Base-by-base conservation (phyloP, 345 rosid species). In the Turnera subulata region DNA sequence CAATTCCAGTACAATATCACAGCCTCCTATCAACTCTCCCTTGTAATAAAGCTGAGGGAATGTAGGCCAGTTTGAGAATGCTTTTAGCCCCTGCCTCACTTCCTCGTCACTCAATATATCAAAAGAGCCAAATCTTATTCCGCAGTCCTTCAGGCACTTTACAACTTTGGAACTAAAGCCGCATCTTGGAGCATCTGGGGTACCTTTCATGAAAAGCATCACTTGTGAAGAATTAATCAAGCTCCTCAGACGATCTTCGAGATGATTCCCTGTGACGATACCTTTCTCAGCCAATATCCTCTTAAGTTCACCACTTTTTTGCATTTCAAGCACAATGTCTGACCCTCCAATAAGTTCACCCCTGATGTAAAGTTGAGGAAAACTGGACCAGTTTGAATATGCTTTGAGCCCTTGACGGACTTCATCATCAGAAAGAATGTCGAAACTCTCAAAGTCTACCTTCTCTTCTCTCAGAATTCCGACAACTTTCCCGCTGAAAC, bases 151-250 rank as follows among this genome's bases (percentile, higher is more conserved):
- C 48, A 90, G 64, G 9, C 96, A 84, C 44, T 81, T 88, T 47
- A 88, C 95, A 32, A 90, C 99, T 74, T 85, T 85, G 50, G 99
- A 90, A 73, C 97, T 87, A 58, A 90, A 94, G 50, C 99, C 99
- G 5, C 99, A 90, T 65, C 77, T 73, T 0, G 99, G 97, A 56
- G 81, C 83, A 65, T 88, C 95, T 0, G 96, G 99, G 49, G 65
- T 78, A 17, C 99, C 99, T 76, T 94, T 88, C 92, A 94, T 90
- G 83, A 94, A 94, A 13, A 94, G 86, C 89, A 94, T 90, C 56
- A 81, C 95, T 0, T 84, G 82, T n/a, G 80, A 69, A 4, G 91
- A 88, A 20, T 73, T 68, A n/a, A 84, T 66, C 74, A 88, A 44
- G 39, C 76, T 62, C 77, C 61, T 84, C 45, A 90, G 58, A 5